Evolutionary conservation across 164 flowering plant species (phyloP).

Genomic region (Pachysandra terminalis): DNA sequence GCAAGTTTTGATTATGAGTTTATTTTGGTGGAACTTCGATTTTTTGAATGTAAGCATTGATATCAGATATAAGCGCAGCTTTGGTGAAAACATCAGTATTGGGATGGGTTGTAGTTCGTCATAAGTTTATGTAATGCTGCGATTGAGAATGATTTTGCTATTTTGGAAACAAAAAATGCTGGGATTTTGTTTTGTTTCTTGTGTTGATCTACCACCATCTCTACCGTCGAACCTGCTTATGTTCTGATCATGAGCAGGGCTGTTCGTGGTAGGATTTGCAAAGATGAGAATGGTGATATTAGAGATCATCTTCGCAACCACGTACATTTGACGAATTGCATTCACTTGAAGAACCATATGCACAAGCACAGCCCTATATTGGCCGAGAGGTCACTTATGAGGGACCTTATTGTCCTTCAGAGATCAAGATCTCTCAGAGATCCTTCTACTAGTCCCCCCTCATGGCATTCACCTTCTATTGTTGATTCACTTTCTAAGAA

Average conservation of each 20-base stretch:
- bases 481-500: conserved; percentile 46
- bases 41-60: not conserved
- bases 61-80: not conserved
- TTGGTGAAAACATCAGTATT: not conserved
- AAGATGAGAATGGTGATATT: conserved; percentile 78
- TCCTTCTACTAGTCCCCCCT: conserved; percentile 87
- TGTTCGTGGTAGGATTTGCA: conserved; percentile 62
- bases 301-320: conserved; percentile 89
- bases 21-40: not conserved
- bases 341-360: conserved; percentile 96
- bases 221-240: conserved; percentile 15
- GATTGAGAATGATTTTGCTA: conserved; percentile 15
- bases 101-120: conserved; percentile 1
- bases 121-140: not conserved
- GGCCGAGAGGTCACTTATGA: conserved; percentile 73
- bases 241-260: conserved; percentile 76
- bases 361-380: conserved; percentile 75
- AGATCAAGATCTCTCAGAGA: conserved; percentile 89
- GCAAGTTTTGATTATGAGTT: not conserved
- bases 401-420: conserved; percentile 86
- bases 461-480: conserved; percentile 77
- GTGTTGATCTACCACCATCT: conserved; percentile 19
- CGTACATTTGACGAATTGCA: conserved; percentile 90
- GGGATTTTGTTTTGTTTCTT: conserved; percentile 17
- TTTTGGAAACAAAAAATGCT: conserved; percentile 17